Conservation (phyloP, 345 rosid genomes). For the Linum usitatissimum region DNA sequence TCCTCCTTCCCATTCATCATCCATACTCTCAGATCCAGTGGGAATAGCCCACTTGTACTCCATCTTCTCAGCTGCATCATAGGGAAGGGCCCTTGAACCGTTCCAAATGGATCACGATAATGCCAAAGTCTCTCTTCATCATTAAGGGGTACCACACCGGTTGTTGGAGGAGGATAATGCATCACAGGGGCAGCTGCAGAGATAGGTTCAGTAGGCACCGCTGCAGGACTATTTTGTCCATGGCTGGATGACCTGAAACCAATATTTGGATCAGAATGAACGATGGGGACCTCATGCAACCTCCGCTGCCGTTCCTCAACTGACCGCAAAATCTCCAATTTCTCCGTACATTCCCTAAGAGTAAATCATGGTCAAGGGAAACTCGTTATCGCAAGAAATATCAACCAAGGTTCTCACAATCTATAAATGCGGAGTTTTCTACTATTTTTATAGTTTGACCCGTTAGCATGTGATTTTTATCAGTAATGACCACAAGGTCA, state of each 20-base stretch:
- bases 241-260: conserved; percentile 14
- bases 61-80: conserved; percentile 64
- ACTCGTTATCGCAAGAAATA: conserved; percentile 1
- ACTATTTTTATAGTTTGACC: too few species aligned
- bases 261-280: conserved; percentile 53
- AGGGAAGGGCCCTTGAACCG: conserved; percentile 79
- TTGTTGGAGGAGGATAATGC: conserved; percentile 26
- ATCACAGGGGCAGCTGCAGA: conserved; percentile 22
- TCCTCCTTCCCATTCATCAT: conserved; percentile 46
- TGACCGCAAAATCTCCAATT: conserved; percentile 62
- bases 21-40: conserved; percentile 66
- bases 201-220: conserved; percentile 11
- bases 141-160: conserved; percentile 16
- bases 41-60: conserved; percentile 61
- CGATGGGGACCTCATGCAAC: conserved; percentile 47
- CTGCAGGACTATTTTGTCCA: conserved; percentile 14
- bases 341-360: conserved; percentile 72
- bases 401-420: background rate
- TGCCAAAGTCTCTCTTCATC: conserved; percentile 61
- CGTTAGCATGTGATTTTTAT: too few species aligned
- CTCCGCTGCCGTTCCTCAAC: conserved; percentile 59
- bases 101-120: conserved; percentile 76
- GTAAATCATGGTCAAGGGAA: conserved; percentile 64
- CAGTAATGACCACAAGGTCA: too few species aligned
- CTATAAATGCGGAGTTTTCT: background rate